Evolutionary conservation across 129 eudicot species (phyloP), one percentile per base, ranked within the genome.

Genomic region (Helianthus tuberosus): DNA sequence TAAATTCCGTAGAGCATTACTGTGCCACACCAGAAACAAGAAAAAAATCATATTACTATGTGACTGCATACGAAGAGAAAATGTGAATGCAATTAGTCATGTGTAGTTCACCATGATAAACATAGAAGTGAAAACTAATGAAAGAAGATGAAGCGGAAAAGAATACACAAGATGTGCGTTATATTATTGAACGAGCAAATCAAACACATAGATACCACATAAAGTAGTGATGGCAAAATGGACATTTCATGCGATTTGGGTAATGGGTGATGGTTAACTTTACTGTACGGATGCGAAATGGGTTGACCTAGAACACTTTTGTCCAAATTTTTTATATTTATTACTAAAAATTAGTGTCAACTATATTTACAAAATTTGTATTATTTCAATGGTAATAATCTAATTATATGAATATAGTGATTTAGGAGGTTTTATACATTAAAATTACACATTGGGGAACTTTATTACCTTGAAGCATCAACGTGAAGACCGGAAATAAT

Each of bases 391-490:
- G 38, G 49, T 64, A 64, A 29, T 64, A 64, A 64, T 64, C 11
- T 62, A 62, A 7, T 62, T 35, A 32, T 9, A 32, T 35, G 1
- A 35, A 35, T 14, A 62, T 32, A 32, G 35, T 13, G 47, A 62
- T 62, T 13, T 62, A 64, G 36, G 25, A 8, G 52, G 14, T 41
- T 25, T 65, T 65, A 43, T 15, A 15, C 12, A 65, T 65, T 15
- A 32, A 16, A 17, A 17, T 9, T 43, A 65, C 54, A 17, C 5
- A 4, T 20, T 59, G 11, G 71, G 9, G 15, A 35, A 17, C 71
- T 66, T 17, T 11, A 61, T 71, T 95, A 95, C 99, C 96, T 88
- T 60, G 78, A 84, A 78, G 96, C 82, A 89, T 95, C 96, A 76
- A 87, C 71, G 62, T 85, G 96, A 75, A 95, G 96, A 50, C 99